These are phyloP conservation scores for Athelia psychrophila DNA, from an alignment of 1,284 basidiomycete species.

Conservation along the genomic window DNA sequence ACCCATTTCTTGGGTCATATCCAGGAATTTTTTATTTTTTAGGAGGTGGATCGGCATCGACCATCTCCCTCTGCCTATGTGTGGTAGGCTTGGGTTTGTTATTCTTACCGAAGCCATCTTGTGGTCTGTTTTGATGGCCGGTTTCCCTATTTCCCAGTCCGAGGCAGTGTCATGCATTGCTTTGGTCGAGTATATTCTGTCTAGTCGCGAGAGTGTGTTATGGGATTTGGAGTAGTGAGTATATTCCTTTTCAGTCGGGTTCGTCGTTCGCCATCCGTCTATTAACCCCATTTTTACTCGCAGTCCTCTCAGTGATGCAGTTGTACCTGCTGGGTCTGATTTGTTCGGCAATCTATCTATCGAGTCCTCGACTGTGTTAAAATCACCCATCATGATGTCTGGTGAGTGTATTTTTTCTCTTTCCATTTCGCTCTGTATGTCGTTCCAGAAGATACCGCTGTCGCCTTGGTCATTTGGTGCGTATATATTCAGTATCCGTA, in stretches of 20 bases:
- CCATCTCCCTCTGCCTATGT: slow-evolving; percentile 29
- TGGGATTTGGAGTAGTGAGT: slow-evolving; percentile 21
- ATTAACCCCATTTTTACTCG: slow-evolving; percentile 22
- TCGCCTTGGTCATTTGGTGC: slow-evolving; percentile 28
- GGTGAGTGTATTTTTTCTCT: slow-evolving; percentile 5
- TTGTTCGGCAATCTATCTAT: slow-evolving; percentile 10
- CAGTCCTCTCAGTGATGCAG: slow-evolving; percentile 11
- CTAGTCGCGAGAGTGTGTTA: slow-evolving; percentile 26
- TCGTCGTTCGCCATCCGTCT: slow-evolving; percentile 33
- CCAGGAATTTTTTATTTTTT: slow-evolving; percentile 15
- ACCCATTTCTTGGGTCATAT: slow-evolving; percentile 2
- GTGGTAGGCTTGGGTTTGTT: slow-evolving; percentile 14
- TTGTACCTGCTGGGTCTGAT: slow-evolving; percentile 9
- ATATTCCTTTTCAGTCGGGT: slow-evolving; percentile 23
- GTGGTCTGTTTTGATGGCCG: slow-evolving; percentile 27
- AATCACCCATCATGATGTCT: slow-evolving; percentile 5
- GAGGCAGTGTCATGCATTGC: slow-evolving; percentile 2
- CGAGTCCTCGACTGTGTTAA: slow-evolving; percentile 9
- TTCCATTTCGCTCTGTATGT: slow-evolving; percentile 11
- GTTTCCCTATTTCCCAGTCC: slow-evolving; percentile 22
- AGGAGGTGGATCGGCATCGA: slow-evolving; percentile 19
- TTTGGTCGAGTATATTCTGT: slow-evolving; percentile 30
- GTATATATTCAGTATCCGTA: slow-evolving; percentile 30
- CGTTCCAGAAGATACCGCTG: slow-evolving; percentile 27
- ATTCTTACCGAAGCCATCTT: slow-evolving; percentile 22